Conservation (phyloP, 371 early-diverging fungal genomes). For the Coemansia sp. region DNA sequence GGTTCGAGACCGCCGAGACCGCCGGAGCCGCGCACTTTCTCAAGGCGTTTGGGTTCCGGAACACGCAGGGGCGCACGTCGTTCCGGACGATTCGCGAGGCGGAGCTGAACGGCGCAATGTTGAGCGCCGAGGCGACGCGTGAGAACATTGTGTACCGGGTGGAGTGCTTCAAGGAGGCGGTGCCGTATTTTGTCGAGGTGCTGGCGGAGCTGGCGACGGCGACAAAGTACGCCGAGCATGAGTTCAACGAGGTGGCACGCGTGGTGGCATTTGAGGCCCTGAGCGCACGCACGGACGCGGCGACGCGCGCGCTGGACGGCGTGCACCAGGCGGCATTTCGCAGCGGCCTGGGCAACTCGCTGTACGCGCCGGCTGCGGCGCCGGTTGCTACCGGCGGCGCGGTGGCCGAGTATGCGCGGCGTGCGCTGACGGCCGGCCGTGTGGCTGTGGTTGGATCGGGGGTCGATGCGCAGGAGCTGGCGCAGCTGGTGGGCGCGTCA, state of each 20-base stretch:
- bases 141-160: conserved; percentile 84
- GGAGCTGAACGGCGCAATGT: conserved; percentile 88
- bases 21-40: conserved; percentile 85
- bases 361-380: conserved; percentile 71
- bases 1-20: conserved; percentile 72
- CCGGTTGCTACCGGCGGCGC: conserved; percentile 61
- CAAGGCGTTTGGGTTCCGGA: conserved; percentile 91
- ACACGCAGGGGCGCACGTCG: conserved; percentile 79
- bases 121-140: conserved; percentile 77
- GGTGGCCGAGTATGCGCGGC: conserved; percentile 72
- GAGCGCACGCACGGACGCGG: conserved; percentile 67
- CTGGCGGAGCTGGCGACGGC: conserved; percentile 76
- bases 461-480: conserved; percentile 70
- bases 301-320: conserved; percentile 71
- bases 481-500: conserved; percentile 44
- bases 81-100: conserved; percentile 90
- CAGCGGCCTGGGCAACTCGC: conserved; percentile 91
- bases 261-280: conserved; percentile 70
- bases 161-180: conserved; percentile 88
- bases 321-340: conserved; percentile 93
- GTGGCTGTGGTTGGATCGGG: conserved; percentile 87
- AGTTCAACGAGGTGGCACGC: conserved; percentile 75
- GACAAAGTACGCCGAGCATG: conserved; percentile 83
- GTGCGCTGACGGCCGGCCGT: conserved; percentile 69
- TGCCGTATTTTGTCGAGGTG: conserved; percentile 84